phyloP scores from a whole-genome alignment of 176 grass and related monocot genomes.

The Carex pumila region DNA sequence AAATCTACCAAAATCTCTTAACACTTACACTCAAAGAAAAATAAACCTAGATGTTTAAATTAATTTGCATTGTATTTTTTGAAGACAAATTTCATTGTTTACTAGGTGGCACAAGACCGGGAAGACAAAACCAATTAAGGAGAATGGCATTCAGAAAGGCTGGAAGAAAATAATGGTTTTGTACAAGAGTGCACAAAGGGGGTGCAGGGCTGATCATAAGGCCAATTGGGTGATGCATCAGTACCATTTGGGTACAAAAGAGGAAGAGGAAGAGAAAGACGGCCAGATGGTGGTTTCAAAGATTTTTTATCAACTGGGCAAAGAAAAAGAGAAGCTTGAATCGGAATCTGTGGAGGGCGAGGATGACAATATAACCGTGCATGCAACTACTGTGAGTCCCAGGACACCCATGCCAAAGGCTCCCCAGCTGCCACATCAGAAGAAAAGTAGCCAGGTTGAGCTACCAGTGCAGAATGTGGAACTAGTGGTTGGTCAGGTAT shows the following conservation, averaged over 20 bases:
- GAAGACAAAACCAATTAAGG: slow-evolving; percentile 48
- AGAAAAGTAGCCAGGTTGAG: slow-evolving; percentile 28
- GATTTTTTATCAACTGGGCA: slow-evolving; percentile 54
- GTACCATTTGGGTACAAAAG: slow-evolving; percentile 63
- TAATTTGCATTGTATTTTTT: neutral
- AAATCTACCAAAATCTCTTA: slow-evolving; percentile 29
- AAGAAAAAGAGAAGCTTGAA: slow-evolving; percentile 33
- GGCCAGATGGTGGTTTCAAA: slow-evolving; percentile 67
- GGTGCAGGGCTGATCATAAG: slow-evolving; percentile 44
- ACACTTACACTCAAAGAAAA: neutral
- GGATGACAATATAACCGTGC: slow-evolving; percentile 6
- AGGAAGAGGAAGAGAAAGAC: slow-evolving; percentile 70
- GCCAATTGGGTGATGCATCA: slow-evolving; percentile 86
- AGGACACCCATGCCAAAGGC: slow-evolving; percentile 60
- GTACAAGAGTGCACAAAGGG: slow-evolving; percentile 43
- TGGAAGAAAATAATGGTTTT: slow-evolving; percentile 98
- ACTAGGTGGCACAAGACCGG: slow-evolving; percentile 89
- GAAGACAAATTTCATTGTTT: neutral
- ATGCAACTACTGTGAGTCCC: slow-evolving; percentile 41
- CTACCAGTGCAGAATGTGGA: slow-evolving; percentile 22
- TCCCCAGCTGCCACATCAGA: slow-evolving; percentile 34
- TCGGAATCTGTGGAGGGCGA: slow-evolving; percentile 24
- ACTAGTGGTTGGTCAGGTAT: slow-evolving; percentile 42
- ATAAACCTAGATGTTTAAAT: neutral
- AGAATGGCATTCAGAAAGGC: slow-evolving; percentile 52